Percentiles rank a stretch among this genome's conserved stretches.
These are phyloP conservation scores for Akanthomyces lecanii DNA, from an alignment of 2,329 filamentous ascomycete species.

Conservation along the genomic window DNA sequence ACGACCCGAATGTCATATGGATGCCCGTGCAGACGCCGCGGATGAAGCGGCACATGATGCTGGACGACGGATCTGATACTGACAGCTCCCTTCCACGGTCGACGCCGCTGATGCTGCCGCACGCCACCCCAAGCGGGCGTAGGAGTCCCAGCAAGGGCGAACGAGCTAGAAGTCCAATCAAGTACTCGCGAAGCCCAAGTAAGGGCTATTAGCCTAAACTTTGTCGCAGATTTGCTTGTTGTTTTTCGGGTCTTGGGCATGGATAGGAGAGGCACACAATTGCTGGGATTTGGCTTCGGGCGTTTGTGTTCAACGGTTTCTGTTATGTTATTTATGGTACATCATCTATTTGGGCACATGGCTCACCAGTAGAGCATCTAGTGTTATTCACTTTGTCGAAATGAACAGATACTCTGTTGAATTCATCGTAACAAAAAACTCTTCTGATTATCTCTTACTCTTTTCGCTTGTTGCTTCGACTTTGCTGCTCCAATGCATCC, in stretches of 20 bases:
- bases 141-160: slow-evolving; percentile 49
- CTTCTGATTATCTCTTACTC: no score
- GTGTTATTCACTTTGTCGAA: neutral
- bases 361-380: neutral
- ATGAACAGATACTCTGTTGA: neutral
- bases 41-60: slow-evolving; percentile 38
- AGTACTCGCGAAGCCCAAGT: slow-evolving; percentile 37
- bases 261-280: neutral
- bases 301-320: neutral
- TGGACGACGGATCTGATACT: slow-evolving; percentile 47
- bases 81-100: slow-evolving; percentile 45
- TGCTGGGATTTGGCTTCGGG: neutral
- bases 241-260: neutral
- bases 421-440: no score
- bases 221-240: neutral
- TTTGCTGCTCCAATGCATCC: neutral
- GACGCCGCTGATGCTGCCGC: slow-evolving; percentile 39
- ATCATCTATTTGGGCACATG: neutral
- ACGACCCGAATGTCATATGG: slow-evolving; percentile 44
- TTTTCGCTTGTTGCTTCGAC: no score
- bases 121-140: slow-evolving; percentile 43
- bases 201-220: slow-evolving; percentile 30
- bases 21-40: slow-evolving; percentile 48
- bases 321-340: neutral
- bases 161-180: slow-evolving; percentile 45